phyloP scores from a whole-genome alignment of 2,329 filamentous ascomycete genomes.

The Pseudogymnoascus destructans region DNA sequence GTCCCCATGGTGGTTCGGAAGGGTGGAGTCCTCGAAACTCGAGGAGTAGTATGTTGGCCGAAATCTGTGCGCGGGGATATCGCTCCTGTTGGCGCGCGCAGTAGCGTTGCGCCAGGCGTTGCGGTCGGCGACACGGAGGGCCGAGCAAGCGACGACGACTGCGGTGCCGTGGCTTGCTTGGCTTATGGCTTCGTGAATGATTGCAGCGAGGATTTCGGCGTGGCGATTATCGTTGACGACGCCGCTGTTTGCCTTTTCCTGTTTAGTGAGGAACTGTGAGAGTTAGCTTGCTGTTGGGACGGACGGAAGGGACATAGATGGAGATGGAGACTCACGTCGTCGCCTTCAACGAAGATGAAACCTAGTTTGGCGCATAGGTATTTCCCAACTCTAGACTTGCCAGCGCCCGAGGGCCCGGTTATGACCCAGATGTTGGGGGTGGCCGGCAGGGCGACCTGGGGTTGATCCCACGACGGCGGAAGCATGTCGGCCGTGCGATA shows the following conservation, averaged over 20 bases:
- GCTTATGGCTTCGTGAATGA: not conserved
- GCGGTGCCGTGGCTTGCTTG: not conserved
- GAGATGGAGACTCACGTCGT: not conserved
- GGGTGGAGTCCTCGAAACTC: not conserved
- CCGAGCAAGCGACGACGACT: not conserved
- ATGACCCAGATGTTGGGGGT: conserved; percentile 33
- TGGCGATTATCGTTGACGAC: not conserved
- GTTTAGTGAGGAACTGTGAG: not conserved
- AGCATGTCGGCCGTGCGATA: not conserved
- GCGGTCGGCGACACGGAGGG: not conserved
- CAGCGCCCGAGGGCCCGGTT: conserved; percentile 37
- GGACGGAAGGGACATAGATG: not conserved
- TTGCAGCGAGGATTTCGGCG: not conserved
- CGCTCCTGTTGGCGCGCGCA: not conserved
- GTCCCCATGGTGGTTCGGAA: not conserved
- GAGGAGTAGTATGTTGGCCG: not conserved
- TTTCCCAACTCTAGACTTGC: not conserved
- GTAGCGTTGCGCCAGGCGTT: not conserved
- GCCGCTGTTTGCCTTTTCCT: not conserved
- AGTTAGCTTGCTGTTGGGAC: not conserved
- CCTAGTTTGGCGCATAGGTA: not conserved
- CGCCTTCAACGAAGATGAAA: not conserved
- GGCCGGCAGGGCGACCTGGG: conserved; percentile 25
- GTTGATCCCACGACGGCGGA: not conserved
- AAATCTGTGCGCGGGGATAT: not conserved